Conservation (phyloP, 2,329 filamentous ascomycete genomes). For the Alternaria triticina region DNA sequence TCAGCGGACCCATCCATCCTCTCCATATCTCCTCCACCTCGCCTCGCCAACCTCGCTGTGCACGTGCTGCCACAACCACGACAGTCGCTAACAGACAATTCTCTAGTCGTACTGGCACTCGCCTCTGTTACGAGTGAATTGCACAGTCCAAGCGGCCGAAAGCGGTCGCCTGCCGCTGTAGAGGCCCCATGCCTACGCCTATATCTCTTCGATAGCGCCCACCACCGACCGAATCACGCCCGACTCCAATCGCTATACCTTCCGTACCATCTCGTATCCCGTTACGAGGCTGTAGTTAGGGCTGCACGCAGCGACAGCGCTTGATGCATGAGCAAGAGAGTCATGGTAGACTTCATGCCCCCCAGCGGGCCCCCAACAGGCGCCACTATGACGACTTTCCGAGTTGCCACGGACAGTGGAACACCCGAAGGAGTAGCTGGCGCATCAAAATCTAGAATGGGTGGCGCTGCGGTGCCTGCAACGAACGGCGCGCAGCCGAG, state of each 20-base stretch:
- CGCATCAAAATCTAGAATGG: slow-evolving; percentile 41
- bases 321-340: slow-evolving; percentile 33
- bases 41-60: slow-evolving; percentile 9
- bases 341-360: slow-evolving; percentile 48
- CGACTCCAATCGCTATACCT: slow-evolving; percentile 8
- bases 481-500: slow-evolving; percentile 46
- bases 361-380: slow-evolving; percentile 39
- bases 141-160: slow-evolving; percentile 15
- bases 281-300: slow-evolving; percentile 17
- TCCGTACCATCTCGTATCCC: slow-evolving; percentile 3
- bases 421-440: slow-evolving; percentile 26
- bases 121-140: neutral
- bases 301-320: slow-evolving; percentile 19
- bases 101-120: neutral
- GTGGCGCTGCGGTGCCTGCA: slow-evolving; percentile 28
- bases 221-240: slow-evolving; percentile 19
- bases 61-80: slow-evolving; percentile 11
- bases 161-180: slow-evolving; percentile 31
- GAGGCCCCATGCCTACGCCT: slow-evolving; percentile 41
- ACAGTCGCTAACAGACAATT: neutral
- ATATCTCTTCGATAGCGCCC: slow-evolving; percentile 38
- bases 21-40: slow-evolving; percentile 24
- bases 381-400: slow-evolving; percentile 47
- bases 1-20: slow-evolving; percentile 18
- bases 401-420: slow-evolving; percentile 43